Conservation (phyloP, 139 green algal genomes). For the Tetradesmus lagerheimii region DNA sequence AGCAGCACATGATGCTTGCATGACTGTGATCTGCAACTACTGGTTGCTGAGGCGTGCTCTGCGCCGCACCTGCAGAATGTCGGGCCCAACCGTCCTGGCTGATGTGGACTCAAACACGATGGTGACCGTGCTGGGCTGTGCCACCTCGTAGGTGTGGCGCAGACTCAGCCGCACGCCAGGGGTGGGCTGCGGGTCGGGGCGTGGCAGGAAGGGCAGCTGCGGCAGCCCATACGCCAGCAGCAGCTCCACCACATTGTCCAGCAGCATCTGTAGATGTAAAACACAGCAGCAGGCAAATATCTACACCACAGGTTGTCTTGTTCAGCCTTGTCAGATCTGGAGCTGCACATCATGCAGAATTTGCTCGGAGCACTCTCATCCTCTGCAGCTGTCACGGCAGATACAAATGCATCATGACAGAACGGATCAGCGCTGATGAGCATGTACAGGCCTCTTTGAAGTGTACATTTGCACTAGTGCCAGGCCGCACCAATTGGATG, state of each 20-base stretch:
- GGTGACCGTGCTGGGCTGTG: neutral
- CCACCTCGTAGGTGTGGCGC: slow-evolving; percentile 60
- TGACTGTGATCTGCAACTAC: too few relatives aligned
- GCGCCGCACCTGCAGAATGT: slow-evolving; percentile 43
- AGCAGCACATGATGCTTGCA: too few relatives aligned
- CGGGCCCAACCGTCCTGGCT: slow-evolving; percentile 51
- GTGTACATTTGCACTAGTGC: too few relatives aligned
- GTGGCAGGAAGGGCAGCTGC: slow-evolving; percentile 45
- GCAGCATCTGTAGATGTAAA: slow-evolving; percentile 38
- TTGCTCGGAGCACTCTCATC: too few relatives aligned
- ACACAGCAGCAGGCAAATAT: neutral
- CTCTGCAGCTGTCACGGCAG: too few relatives aligned
- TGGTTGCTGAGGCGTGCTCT: neutral
- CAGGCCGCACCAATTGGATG: too few relatives aligned
- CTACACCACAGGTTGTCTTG: too few relatives aligned
- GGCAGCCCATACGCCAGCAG: slow-evolving; percentile 22
- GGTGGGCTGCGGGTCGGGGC: slow-evolving; percentile 25
- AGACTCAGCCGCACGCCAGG: slow-evolving; percentile 54
- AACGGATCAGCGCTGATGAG: too few relatives aligned
- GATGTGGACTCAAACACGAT: slow-evolving; percentile 66
- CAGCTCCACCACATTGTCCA: slow-evolving; percentile 74
- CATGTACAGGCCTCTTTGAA: too few relatives aligned
- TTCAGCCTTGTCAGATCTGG: too few relatives aligned
- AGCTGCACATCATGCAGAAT: too few relatives aligned
- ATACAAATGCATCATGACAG: too few relatives aligned